Evolutionary conservation across 78 protist genomes (phyloP).

Genomic region (Dictyostelium purpureum): DNA sequence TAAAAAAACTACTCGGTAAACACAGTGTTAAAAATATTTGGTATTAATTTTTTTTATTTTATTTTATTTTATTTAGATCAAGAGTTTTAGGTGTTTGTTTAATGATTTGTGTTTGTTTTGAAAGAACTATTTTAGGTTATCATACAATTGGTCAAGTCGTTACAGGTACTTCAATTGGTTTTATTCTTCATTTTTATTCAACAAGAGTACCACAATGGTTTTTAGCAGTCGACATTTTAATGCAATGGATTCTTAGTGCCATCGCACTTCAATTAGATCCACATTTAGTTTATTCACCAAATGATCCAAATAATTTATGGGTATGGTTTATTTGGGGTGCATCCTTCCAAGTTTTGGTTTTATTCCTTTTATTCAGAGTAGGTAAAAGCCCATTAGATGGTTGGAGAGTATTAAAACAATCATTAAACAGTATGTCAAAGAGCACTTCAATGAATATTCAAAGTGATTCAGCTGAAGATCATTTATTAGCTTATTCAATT

Average conservation of each 20-base stretch:
- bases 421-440: conserved; percentile 3
- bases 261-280: conserved; percentile 46
- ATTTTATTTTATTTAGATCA: neutral
- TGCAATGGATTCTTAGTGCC: conserved; percentile 44
- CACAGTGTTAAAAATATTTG: too few species aligned
- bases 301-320: conserved; percentile 72
- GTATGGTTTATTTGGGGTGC: conserved; percentile 79
- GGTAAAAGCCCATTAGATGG: conserved; percentile 44
- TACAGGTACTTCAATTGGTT: conserved; percentile 69
- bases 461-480: conserved; percentile 45
- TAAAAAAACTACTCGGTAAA: too few species aligned
- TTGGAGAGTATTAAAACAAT: conserved; percentile 30
- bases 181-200: conserved; percentile 64
- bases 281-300: conserved; percentile 25
- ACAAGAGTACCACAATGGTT: conserved; percentile 82
- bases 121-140: conserved; percentile 60
- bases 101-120: conserved; percentile 73
- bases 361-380: conserved; percentile 20
- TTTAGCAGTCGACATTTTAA: conserved; percentile 30
- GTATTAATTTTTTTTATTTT: neutral
- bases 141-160: conserved; percentile 71
- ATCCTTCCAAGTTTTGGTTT: conserved; percentile 63
- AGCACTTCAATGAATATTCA: conserved; percentile 41
- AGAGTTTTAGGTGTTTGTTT: conserved; percentile 54
- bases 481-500: conserved; percentile 38